These are phyloP conservation scores for Pezicula rhizophila DNA, from an alignment of 2,329 filamentous ascomycete species.

Conservation along the genomic window DNA sequence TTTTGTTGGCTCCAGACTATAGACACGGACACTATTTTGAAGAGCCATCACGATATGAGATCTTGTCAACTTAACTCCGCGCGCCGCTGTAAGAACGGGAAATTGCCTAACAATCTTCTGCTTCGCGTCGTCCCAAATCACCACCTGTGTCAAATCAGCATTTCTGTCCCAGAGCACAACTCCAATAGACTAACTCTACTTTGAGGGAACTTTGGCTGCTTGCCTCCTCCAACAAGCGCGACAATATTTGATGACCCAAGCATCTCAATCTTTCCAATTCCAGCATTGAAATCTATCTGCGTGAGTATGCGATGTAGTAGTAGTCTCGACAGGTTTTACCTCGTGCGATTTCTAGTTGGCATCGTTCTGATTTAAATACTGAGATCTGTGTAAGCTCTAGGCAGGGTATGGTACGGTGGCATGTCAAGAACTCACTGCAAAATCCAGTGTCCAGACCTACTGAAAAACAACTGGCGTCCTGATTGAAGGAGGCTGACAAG, in stretches of 20 bases:
- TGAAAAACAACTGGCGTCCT: constrained; percentile 77
- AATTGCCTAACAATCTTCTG: constrained; percentile 70
- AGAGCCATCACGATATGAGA: constrained; percentile 75
- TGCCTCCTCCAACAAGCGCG: constrained; percentile 83
- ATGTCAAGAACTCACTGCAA: constrained; percentile 53
- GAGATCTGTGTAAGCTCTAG: not conserved
- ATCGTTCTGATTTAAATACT: constrained; percentile 72
- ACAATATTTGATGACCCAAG: constrained; percentile 82
- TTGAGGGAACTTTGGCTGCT: constrained; percentile 75
- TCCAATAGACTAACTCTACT: constrained; percentile 58
- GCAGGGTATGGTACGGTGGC: not conserved
- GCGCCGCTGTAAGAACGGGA: constrained; percentile 72
- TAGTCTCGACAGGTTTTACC: constrained; percentile 31
- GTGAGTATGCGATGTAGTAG: constrained; percentile 8
- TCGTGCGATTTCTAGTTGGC: constrained; percentile 59
- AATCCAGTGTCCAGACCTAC: constrained; percentile 84
- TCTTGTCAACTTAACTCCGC: constrained; percentile 71
- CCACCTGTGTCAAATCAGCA: constrained; percentile 43
- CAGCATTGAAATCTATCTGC: constrained; percentile 67
- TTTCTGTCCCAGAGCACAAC: not conserved
- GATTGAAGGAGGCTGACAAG: constrained; percentile 80
- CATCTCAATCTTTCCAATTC: constrained; percentile 79
- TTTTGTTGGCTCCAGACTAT: constrained; percentile 68
- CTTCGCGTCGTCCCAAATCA: constrained; percentile 88
- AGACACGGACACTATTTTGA: constrained; percentile 75